Conservation (phyloP, 805 yeast genomes). For the Wickerhamomyces alni region DNA sequence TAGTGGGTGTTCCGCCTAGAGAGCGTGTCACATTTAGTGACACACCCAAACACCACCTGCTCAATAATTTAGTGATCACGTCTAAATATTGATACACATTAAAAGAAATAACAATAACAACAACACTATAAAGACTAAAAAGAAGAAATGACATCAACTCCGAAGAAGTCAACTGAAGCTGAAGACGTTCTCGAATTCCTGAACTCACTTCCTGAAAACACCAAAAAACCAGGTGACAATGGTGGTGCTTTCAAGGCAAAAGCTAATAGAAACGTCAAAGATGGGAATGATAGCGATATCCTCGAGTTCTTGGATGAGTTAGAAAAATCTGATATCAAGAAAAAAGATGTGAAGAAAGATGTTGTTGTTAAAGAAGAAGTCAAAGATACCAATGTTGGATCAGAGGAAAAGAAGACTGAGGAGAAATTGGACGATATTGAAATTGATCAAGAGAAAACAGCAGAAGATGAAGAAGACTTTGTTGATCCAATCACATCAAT, state of each 20-base stretch:
- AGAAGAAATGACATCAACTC: constrained; percentile 13
- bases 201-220: constrained; percentile 65
- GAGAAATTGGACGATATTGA: no score
- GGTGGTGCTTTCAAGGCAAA: constrained; percentile 7
- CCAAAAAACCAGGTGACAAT: constrained; percentile 23
- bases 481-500: constrained; percentile 61
- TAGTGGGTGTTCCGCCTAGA: no score
- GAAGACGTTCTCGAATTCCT: constrained; percentile 77
- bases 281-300: constrained; percentile 30
- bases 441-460: constrained; percentile 13
- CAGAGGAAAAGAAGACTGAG: no score
- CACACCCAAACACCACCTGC: no score
- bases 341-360: constrained; percentile 9
- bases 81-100: not conserved
- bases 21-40: no score
- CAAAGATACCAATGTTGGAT: no score
- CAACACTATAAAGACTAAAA: not conserved
- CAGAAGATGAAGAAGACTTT: constrained; percentile 17
- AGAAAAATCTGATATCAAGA: constrained; percentile 32
- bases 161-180: constrained; percentile 41
- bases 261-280: constrained; percentile 36
- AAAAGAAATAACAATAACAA: not conserved
- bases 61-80: no score
- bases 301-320: constrained; percentile 54
- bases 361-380: constrained; percentile 13